phyloP scores from a whole-genome alignment of 805 yeast species.

The Saccharomycopsis amapae region DNA sequence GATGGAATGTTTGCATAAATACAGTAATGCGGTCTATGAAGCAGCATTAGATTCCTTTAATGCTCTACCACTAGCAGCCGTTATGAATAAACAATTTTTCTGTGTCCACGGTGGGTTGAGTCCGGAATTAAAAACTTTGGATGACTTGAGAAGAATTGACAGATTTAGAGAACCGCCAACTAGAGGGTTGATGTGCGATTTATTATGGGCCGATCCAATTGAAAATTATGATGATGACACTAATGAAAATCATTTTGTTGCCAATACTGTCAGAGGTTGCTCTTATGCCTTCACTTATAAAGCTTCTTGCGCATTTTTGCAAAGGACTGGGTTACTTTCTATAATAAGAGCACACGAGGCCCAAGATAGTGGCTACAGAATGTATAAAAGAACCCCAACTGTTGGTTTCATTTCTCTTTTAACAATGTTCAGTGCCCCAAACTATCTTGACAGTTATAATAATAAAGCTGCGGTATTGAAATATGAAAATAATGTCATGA shows the following conservation, averaged over 20 bases:
- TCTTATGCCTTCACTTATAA: slow-evolving; percentile 82
- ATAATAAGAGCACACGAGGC: slow-evolving; percentile 96
- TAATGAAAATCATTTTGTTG: slow-evolving; percentile 43
- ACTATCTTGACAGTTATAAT: slow-evolving; percentile 84
- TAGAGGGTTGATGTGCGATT: slow-evolving; percentile 87
- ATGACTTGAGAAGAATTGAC: slow-evolving; percentile 62
- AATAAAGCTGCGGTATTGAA: slow-evolving; percentile 93
- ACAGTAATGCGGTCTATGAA: slow-evolving; percentile 56
- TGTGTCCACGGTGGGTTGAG: slow-evolving; percentile 97
- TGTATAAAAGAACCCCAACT: slow-evolving; percentile 77
- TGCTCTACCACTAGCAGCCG: slow-evolving; percentile 83
- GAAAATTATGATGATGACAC: slow-evolving; percentile 71
- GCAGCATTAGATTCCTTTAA: slow-evolving; percentile 74
- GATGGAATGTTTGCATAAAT: slow-evolving; percentile 83
- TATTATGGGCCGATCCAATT: slow-evolving; percentile 95
- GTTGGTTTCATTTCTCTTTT: slow-evolving; percentile 86
- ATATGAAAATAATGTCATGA: slow-evolving; percentile 88
- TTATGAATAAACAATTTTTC: slow-evolving; percentile 88
- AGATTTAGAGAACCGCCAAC: slow-evolving; percentile 93
- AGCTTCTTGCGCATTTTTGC: slow-evolving; percentile 74
- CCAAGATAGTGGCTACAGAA: slow-evolving; percentile 94
- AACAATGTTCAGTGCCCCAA: slow-evolving; percentile 93
- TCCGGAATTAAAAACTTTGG: slow-evolving; percentile 66
- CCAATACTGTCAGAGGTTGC: slow-evolving; percentile 81
- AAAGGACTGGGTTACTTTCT: slow-evolving; percentile 70